phyloP scores from a whole-genome alignment of 2,329 filamentous ascomycete genomes.

The Aspergillus amoenus region DNA sequence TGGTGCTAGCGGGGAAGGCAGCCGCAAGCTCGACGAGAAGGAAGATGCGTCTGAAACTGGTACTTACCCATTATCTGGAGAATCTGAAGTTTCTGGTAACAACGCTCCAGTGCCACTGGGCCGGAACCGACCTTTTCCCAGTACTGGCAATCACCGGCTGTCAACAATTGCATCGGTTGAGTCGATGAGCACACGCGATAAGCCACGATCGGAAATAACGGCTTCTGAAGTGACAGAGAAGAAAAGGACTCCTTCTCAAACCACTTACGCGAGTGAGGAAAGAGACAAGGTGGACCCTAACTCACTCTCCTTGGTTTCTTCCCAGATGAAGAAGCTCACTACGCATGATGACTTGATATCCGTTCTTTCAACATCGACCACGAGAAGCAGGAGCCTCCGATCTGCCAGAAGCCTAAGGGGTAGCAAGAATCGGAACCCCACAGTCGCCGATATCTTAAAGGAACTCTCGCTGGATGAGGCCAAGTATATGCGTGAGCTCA shows the following conservation, averaged over 20 bases:
- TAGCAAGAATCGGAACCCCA: conserved; percentile 67
- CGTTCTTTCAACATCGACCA: conserved; percentile 69
- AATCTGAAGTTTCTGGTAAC: conserved; percentile 37
- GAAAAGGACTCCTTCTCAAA: conserved; percentile 13
- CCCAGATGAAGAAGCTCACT: conserved; percentile 68
- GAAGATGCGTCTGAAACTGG: conserved; percentile 28
- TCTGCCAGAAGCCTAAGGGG: conserved; percentile 78
- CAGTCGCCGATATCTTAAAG: conserved; percentile 71
- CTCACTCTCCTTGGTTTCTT: conserved; percentile 47
- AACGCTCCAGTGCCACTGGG: conserved; percentile 42
- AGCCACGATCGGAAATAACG: conserved; percentile 17
- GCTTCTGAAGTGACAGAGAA: conserved; percentile 28
- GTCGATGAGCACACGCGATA: conserved; percentile 43
- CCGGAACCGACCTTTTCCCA: conserved; percentile 50
- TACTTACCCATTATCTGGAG: conserved; percentile 33
- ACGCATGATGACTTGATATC: conserved; percentile 94
- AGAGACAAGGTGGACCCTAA: conserved; percentile 46
- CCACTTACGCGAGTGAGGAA: conserved; percentile 39
- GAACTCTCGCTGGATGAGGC: conserved; percentile 82
- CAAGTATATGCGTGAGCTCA: conserved; percentile 86
- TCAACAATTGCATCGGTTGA: conserved; percentile 61
- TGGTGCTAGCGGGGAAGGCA: conserved; percentile 9
- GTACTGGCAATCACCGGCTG: conserved; percentile 53
- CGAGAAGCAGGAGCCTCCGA: conserved; percentile 66
- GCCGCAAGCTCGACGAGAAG: conserved; percentile 24